Base-by-base conservation (phyloP, 1,284 basidiomycete species). In the Chalciporus sp. region DNA sequence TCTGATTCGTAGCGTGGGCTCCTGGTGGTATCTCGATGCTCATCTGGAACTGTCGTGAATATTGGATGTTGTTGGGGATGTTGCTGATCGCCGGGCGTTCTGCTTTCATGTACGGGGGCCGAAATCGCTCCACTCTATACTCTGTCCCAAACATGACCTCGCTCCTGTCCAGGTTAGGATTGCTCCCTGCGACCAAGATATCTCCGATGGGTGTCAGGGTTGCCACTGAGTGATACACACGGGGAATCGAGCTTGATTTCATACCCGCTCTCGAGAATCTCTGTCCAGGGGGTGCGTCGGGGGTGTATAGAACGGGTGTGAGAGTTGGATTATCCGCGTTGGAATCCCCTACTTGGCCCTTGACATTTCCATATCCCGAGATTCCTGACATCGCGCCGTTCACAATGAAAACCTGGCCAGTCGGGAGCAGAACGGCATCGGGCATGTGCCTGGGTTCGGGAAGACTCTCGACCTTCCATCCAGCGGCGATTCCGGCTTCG, bases 291-390 rank as follows among this genome's bases (percentile, higher is more conserved):
- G 81, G 75, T 10, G 81, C 84, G n/a, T 65, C 51, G 1, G 90
- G 90, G 56, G 86, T 79, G 69, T 94, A 95, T 11, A 94, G 67
- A 35, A 90, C 80, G 16, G 94, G 89, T 0, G 78, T 80, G 54
- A 88, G 76, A 42, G 83, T 84, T 1, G 93, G 92, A 55, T 88
- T 79, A 65, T 88, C 90, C 0, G 92, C 88, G 65, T 95, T 93
- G 7, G 88, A 92, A 23, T 74, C 68, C 42, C 91, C 90, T 31
- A 88, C 79, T 69, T 84, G 87, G 63, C 79, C 70, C 51, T 75
- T 68, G 55, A 91, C 88, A 64, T 95, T 95, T 19, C 88, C 88
- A 65, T 94, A 95, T 42, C 92, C 93, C 40, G 90, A 88, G 51
- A 92, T 87, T 1, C 92, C 92, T 14, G 81, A 77, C 23, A 75